Evolutionary conservation across 208 protist genomes (phyloP), one percentile per base, ranked within the genome.

Genomic region (Leishmania arabica): DNA sequence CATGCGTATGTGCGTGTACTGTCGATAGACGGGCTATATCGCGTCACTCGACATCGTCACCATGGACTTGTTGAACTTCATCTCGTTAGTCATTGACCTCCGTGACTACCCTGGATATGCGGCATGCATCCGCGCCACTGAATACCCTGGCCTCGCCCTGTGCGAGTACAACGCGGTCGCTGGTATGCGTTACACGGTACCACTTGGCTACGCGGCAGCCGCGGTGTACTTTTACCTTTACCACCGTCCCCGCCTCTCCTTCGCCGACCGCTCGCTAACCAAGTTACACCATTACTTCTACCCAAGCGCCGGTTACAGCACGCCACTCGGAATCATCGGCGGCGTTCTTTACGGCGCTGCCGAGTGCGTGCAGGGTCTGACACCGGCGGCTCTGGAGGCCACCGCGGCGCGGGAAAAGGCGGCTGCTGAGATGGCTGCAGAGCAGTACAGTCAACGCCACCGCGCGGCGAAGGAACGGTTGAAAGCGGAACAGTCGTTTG

Each of bases 201-300:
- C 86, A 21, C 73, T 87, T 19, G 88, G 89, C 76, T 93, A 92
- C 84, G 83, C 84, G 13, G 68, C 89, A 27, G 88, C 90, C 4
- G 34, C 91, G 7, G 51, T 86, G 27, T 93, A 95, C 78, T 95
- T 92, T 78, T 96, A 95, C 62, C 62, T 87, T 17, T 87, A 91
- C 51, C 91, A 86, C 75, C 89, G 91, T 47, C 90, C 84, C 2
- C 88, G 90, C 56, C 83, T 94, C n/a, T 83, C 91, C 24, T 95
- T 96, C 62, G 88, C 90, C 3, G 92, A 95, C 53, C 89, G 92
- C 17, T 40, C 71, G 24, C 82, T 95, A 0, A 68, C 82, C 5
- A 90, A 87, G 74, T 82, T 97, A 66, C 91, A 95, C 77, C 90
- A 97, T 86, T 92, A 88, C 80, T 92, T 97, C 75, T 95, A 89